A percentile compares a stretch with the other conserved stretches of the same genome.
These are phyloP conservation scores for Grosmannia serpens DNA, from an alignment of 2,329 filamentous ascomycete species.

Conservation along the genomic window DNA sequence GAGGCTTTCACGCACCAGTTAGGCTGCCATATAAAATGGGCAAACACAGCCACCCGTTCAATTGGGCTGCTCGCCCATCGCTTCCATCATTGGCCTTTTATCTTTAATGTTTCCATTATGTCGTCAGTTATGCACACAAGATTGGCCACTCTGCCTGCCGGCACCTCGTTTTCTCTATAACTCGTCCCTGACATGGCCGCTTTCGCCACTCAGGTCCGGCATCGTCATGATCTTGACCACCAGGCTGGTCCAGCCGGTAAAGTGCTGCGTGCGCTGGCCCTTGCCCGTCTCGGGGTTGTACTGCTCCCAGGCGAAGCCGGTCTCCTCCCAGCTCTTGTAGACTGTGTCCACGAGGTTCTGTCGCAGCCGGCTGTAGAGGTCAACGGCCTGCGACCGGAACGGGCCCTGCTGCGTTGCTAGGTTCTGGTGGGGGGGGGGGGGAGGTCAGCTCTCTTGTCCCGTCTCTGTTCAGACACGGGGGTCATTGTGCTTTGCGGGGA, in stretches of 20 bases:
- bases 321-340: conserved; percentile 76
- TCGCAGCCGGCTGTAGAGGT: conserved; percentile 65
- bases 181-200: conserved; percentile 31
- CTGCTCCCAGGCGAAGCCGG: conserved; percentile 97
- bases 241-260: conserved; percentile 97
- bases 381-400: conserved; percentile 54
- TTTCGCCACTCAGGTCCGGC: conserved; percentile 49
- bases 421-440: conserved; percentile 36
- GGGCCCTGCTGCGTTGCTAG: conserved; percentile 56
- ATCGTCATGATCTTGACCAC: conserved; percentile 97
- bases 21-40: neutral
- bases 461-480: neutral
- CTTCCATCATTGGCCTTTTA: neutral
- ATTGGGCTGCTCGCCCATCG: neutral
- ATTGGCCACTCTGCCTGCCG: neutral
- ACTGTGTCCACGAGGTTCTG: conserved; percentile 83
- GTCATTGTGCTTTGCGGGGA: conserved; percentile 11
- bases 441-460: neutral
- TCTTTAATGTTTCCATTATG: neutral
- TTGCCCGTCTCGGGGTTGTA: conserved; percentile 88
- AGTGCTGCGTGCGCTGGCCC: conserved; percentile 94
- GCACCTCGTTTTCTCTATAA: conserved; percentile 20
- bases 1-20: conserved; percentile 1
- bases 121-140: neutral
- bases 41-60: neutral